Evolutionary conservation across 2,329 filamentous ascomycete species (phyloP), one percentile per base, ranked within the genome.

Genomic region (Zymoseptoria pseudotritici): DNA sequence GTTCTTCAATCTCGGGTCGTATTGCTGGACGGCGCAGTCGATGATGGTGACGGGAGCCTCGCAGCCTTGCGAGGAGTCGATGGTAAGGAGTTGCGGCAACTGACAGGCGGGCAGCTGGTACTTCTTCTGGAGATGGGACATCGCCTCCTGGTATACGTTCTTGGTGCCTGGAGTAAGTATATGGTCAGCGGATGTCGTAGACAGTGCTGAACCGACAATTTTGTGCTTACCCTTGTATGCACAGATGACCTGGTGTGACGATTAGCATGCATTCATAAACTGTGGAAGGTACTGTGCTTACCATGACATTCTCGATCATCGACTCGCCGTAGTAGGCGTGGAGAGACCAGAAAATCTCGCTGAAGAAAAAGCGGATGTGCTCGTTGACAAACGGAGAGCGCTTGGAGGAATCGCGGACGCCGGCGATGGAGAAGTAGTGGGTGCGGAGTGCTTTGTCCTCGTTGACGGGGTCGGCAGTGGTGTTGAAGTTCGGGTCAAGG

Each of bases 291-390:
- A 17, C 36, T 42, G 36, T 17, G 10, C 36, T 42, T 4, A 42
- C 36, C 60, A 58, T 60, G 11, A 62, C 29, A 1, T 58, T 36
- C 13, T 61, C 53, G n/a, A 24, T 13, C 49, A 60, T 54, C 8
- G 29, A 52, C 29, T 52, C 50, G 49, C 56, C 53, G 21, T 58
- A 63, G 53, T 60, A 60, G 11, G 50, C 56, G 5, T 21, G 53
- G 5, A 63, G 54, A 17, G 31, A 19, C 50, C 52, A 56, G 24
- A 56, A 63, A 7, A 58, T 26, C 7, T 50, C 10, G 49, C 63
- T 56, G 58, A 65, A 67, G 59, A 67, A 65, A 36, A 60, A 55
- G 22, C 60, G 50, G 6, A 63, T 56, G 55, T 67, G 63, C 51
- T 63, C 61, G 8, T 56, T 49, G 9, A 65, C 65, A 19, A 63